These are phyloP conservation scores for Alisma plantagoaquatica DNA, from an alignment of 106 monocot genomes.

Conservation along the genomic window DNA sequence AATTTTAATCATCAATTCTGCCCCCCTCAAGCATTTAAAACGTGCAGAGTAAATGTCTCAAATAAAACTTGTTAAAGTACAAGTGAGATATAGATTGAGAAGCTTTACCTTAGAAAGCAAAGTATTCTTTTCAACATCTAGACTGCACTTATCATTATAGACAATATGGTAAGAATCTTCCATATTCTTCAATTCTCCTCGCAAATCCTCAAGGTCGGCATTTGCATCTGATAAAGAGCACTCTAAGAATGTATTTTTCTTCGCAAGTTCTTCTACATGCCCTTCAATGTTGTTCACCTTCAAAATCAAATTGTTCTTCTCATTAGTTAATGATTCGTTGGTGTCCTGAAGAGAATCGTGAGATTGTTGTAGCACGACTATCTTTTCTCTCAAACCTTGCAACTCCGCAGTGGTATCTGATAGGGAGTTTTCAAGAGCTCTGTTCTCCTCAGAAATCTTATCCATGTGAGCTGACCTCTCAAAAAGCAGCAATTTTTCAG, in stretches of 20 bases:
- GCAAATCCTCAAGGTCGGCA: conserved; percentile 52
- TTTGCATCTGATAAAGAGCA: conserved; percentile 56
- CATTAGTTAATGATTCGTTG: conserved; percentile 20
- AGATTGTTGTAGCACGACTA: conserved; percentile 46
- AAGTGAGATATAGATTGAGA: not conserved
- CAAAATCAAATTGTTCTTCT: conserved; percentile 25
- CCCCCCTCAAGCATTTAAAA: not conserved
- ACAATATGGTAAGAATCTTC: conserved; percentile 50
- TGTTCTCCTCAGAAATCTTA: conserved; percentile 39
- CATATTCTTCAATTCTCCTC: conserved; percentile 38
- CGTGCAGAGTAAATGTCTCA: too few species aligned
- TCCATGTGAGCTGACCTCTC: conserved; percentile 40
- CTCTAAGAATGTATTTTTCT: conserved; percentile 47
- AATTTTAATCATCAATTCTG: not conserved
- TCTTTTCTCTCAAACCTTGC: conserved; percentile 38
- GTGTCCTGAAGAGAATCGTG: conserved; percentile 27
- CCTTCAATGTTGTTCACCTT: conserved; percentile 28
- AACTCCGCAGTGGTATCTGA: conserved; percentile 44
- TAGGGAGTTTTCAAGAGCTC: conserved; percentile 46
- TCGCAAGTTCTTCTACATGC: conserved; percentile 44
- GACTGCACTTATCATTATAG: conserved; percentile 38
- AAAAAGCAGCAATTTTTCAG: conserved; percentile 33
- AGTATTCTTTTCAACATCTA: conserved; percentile 46
- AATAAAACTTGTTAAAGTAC: too few species aligned
- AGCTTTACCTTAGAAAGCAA: conserved; percentile 56